Evolutionary conservation across 2,329 filamentous ascomycete genomes (phyloP).

Genomic region (Venturia asperata): DNA sequence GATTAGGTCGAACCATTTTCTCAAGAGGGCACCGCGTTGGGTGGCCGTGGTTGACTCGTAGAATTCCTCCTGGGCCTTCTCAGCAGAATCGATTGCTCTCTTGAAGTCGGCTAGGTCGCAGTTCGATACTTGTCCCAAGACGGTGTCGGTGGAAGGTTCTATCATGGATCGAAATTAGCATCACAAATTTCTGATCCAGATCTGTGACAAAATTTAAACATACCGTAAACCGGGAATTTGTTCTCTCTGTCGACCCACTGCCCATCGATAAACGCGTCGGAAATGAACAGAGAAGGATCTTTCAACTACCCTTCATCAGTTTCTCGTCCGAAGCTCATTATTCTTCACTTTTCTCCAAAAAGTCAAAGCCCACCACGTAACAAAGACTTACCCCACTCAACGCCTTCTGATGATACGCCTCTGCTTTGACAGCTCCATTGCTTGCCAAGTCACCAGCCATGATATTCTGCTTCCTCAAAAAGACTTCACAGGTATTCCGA

Average conservation of each 20-base stretch:
- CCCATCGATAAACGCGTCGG: constrained; percentile 20
- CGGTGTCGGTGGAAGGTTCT: constrained; percentile 24
- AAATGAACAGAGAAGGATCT: constrained; percentile 20
- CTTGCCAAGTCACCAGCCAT: not conserved
- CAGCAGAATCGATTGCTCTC: constrained; percentile 23
- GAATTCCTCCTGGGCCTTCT: constrained; percentile 22
- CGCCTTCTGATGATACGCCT: constrained; percentile 15
- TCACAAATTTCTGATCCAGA: not conserved
- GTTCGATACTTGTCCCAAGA: constrained; percentile 23
- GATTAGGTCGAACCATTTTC: constrained; percentile 28
- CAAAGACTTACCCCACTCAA: constrained; percentile 8
- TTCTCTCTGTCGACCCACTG: constrained; percentile 18
- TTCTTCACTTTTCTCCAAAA: not conserved
- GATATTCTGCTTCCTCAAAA: not conserved
- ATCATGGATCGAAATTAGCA: not conserved
- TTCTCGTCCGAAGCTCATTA: not conserved
- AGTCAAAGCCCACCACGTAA: not conserved
- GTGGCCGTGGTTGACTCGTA: constrained; percentile 21
- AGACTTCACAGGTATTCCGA: not conserved
- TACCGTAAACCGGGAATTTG: constrained; percentile 20
- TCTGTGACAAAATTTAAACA: not conserved
- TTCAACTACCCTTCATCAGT: constrained; percentile 16
- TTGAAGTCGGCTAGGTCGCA: constrained; percentile 23
- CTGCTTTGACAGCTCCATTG: not conserved
- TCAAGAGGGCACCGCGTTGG: constrained; percentile 24